These are phyloP conservation scores for Coelastrella sp. DNA, from an alignment of 139 green algal species.

Conservation along the genomic window DNA sequence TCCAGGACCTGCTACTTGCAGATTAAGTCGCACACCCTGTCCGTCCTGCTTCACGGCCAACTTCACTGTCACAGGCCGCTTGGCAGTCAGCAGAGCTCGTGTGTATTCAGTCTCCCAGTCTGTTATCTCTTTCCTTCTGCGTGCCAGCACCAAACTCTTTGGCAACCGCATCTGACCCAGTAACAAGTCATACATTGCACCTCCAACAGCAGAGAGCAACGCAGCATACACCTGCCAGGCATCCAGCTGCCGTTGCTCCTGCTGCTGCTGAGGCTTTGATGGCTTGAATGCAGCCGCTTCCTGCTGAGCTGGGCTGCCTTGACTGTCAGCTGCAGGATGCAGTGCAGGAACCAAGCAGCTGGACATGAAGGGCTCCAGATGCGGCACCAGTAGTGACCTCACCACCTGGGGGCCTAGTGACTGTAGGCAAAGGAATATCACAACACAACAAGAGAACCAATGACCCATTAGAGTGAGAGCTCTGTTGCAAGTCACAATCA, in stretches of 20 bases:
- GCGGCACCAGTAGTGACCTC: slow-evolving; percentile 79
- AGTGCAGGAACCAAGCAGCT: slow-evolving; percentile 56
- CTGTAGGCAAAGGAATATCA: slow-evolving; percentile 66
- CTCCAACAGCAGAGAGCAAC: slow-evolving; percentile 52
- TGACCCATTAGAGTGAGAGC: too few species aligned
- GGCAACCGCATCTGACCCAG: slow-evolving; percentile 40
- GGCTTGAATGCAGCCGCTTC: not conserved
- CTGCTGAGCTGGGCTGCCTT: not conserved
- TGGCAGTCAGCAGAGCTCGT: not conserved
- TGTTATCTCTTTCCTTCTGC: not conserved
- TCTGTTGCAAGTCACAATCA: too few species aligned
- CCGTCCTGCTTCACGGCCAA: slow-evolving; percentile 1
- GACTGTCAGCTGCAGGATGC: not conserved
- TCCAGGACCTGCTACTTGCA: not conserved
- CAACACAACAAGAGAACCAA: too few species aligned
- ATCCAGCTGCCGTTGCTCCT: slow-evolving; percentile 49
- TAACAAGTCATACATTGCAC: slow-evolving; percentile 57
- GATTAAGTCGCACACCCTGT: not conserved
- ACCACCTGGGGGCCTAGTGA: slow-evolving; percentile 76
- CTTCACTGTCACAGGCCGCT: not conserved
- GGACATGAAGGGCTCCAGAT: slow-evolving; percentile 73
- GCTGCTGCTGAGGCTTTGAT: slow-evolving; percentile 4
- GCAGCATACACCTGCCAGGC: slow-evolving; percentile 61
- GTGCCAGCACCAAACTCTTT: slow-evolving; percentile 43
- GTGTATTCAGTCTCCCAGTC: slow-evolving; percentile 4